These are phyloP conservation scores for Crucibulum laeve DNA, from an alignment of 768 basidiomycete species.

Conservation along the genomic window DNA sequence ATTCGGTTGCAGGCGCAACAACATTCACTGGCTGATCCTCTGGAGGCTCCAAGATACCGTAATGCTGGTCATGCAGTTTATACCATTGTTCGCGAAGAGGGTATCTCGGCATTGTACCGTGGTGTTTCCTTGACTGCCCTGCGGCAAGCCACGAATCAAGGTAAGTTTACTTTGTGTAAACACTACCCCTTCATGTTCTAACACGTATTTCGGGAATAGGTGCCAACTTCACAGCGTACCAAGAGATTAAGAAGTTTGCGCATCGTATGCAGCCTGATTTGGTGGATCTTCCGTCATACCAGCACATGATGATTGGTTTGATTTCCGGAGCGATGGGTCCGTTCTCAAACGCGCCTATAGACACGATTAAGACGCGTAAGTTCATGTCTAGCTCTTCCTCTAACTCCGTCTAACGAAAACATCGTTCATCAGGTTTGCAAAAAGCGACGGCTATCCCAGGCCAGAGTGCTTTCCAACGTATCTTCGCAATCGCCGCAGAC, in stretches of 20 bases:
- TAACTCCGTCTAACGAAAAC: background rate
- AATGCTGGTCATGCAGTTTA: slow-evolving; percentile 97
- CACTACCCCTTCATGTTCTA: background rate
- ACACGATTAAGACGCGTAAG: slow-evolving; percentile 92
- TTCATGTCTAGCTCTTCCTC: slow-evolving; percentile 8
- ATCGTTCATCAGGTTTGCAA: slow-evolving; percentile 61
- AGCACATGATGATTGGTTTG: slow-evolving; percentile 92
- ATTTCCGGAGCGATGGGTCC: slow-evolving; percentile 98
- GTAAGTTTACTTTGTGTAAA: slow-evolving; percentile 33
- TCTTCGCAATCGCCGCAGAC: slow-evolving; percentile 76
- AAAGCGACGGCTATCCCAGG: slow-evolving; percentile 74
- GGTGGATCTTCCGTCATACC: slow-evolving; percentile 83
- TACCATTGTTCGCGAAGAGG: slow-evolving; percentile 92
- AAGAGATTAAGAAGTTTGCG: slow-evolving; percentile 88
- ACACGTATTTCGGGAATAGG: slow-evolving; percentile 31
- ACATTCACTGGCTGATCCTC: slow-evolving; percentile 93
- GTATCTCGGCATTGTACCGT: slow-evolving; percentile 77
- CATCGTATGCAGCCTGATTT: slow-evolving; percentile 75
- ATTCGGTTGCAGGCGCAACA: slow-evolving; percentile 97
- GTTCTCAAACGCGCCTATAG: slow-evolving; percentile 95
- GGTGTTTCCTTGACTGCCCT: slow-evolving; percentile 92
- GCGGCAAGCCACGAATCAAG: slow-evolving; percentile 97
- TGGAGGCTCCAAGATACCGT: slow-evolving; percentile 89
- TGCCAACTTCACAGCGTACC: slow-evolving; percentile 97
- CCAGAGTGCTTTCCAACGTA: slow-evolving; percentile 73